A percentile compares a stretch with the other conserved stretches of the same genome.
phyloP scores from a whole-genome alignment of 371 early-diverging fungal genomes.

The Mucor mucedo region DNA sequence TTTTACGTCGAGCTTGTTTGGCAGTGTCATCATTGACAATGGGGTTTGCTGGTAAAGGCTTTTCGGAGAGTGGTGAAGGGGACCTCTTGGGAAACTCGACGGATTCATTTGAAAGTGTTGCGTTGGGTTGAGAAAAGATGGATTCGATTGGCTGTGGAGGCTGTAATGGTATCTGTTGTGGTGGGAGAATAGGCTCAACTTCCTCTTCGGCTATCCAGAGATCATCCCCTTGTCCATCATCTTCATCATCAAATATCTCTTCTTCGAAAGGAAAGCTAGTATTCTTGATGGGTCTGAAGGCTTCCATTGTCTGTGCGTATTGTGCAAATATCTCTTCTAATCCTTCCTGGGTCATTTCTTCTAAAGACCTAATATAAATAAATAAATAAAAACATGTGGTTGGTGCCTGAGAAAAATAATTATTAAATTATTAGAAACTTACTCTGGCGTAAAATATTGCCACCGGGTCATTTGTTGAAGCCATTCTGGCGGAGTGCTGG shows the following conservation, averaged over 20 bases:
- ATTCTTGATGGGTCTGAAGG: conserved; percentile 39
- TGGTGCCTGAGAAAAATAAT: no score
- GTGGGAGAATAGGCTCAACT: not conserved
- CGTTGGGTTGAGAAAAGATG: conserved; percentile 32
- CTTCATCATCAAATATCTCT: conserved; percentile 27
- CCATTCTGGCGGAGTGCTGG: conserved; percentile 54
- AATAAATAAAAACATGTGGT: no score
- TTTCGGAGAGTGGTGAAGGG: conserved; percentile 26
- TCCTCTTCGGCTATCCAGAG: conserved; percentile 29
- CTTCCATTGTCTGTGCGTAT: conserved; percentile 53
- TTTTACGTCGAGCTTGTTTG: conserved; percentile 26
- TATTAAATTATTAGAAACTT: conserved; percentile 13
- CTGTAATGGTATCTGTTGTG: not conserved
- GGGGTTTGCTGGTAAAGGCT: conserved; percentile 33
- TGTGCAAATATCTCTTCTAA: conserved; percentile 52
- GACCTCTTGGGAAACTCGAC: conserved; percentile 14
- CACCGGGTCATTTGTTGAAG: conserved; percentile 60
- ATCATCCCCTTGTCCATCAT: conserved; percentile 24
- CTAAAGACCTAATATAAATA: conserved; percentile 35
- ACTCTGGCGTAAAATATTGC: conserved; percentile 59
- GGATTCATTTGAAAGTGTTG: conserved; percentile 26
- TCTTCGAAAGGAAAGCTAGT: conserved; percentile 26
- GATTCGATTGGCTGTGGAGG: conserved; percentile 8
- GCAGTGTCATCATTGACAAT: conserved; percentile 14
- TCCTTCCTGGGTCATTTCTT: conserved; percentile 53